A percentile compares a stretch with the other conserved stretches of the same genome.
Conservation (phyloP, 106 monocot genomes). For the Agapanthus africanus region DNA sequence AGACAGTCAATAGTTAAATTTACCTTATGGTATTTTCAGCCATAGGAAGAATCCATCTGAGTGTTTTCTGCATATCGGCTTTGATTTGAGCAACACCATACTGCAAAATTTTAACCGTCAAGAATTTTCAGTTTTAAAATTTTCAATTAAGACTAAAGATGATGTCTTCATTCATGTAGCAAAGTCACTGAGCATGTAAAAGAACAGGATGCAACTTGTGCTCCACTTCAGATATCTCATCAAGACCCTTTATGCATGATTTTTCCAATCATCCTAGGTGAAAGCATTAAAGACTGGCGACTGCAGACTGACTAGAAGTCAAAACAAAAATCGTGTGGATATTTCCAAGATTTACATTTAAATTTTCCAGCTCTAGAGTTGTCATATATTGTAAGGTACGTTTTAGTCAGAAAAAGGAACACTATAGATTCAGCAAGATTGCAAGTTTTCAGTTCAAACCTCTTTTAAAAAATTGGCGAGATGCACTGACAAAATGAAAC, state of each 20-base stretch:
- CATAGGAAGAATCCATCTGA: conserved; percentile 63
- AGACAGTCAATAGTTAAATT: background rate
- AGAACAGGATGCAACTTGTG: background rate
- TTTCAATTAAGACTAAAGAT: too few relatives aligned
- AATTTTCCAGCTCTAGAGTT: background rate
- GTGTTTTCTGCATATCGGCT: conserved; percentile 70
- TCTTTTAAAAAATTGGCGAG: too few relatives aligned
- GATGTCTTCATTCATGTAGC: background rate
- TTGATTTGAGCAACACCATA: conserved; percentile 58
- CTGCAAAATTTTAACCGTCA: conserved; percentile 32
- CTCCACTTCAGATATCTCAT: too few relatives aligned
- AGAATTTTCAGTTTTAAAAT: too few relatives aligned
- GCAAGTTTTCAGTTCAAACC: conserved; percentile 1
- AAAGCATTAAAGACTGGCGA: too few relatives aligned
- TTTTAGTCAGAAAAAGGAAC: too few relatives aligned
- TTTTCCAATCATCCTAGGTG: too few relatives aligned
- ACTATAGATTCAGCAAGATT: background rate
- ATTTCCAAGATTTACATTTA: background rate
- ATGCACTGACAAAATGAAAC: too few relatives aligned
- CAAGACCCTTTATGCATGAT: too few relatives aligned
- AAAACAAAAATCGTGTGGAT: too few relatives aligned
- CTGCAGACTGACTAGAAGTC: too few relatives aligned
- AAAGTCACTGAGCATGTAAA: background rate
- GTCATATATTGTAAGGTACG: background rate
- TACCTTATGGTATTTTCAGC: conserved; percentile 83